A percentile compares a stretch with the other conserved stretches of the same genome.
Evolutionary conservation across 441 rosid species (phyloP).

Genomic region (Metrosideros polymorpha): DNA sequence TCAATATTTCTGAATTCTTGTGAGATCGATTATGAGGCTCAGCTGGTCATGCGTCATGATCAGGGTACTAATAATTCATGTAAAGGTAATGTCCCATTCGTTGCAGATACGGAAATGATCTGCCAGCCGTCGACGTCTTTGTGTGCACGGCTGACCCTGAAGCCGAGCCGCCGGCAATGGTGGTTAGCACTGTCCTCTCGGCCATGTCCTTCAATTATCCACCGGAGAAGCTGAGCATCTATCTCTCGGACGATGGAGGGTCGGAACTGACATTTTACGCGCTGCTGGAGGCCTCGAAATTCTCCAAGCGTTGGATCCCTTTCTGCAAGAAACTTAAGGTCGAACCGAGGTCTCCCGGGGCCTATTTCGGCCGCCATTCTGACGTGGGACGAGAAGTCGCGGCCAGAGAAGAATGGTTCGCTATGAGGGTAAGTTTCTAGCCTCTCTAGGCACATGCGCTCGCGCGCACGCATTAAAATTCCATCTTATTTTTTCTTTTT

Average conservation of each 20-base stretch:
- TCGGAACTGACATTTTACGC: slow-evolving; percentile 18
- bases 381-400: not conserved
- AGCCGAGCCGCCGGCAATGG: slow-evolving; percentile 15
- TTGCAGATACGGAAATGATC: not conserved
- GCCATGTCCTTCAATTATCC: slow-evolving; percentile 15
- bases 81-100: not conserved
- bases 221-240: slow-evolving; percentile 9
- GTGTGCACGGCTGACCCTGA: slow-evolving; percentile 21
- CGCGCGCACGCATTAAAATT: not conserved
- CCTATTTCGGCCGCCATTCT: slow-evolving; percentile 1
- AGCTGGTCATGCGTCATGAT: not conserved
- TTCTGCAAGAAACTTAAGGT: slow-evolving; percentile 16
- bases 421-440: not conserved
- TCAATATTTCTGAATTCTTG: not conserved
- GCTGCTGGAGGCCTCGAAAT: slow-evolving; percentile 15
- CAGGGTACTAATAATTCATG: not conserved
- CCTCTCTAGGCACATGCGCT: not conserved
- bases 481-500: not conserved
- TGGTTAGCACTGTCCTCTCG: slow-evolving; percentile 18
- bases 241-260: slow-evolving; percentile 24
- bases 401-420: not conserved
- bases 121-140: slow-evolving; percentile 15
- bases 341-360: slow-evolving; percentile 21
- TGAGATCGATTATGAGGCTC: not conserved
- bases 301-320: slow-evolving; percentile 21